Evolutionary conservation across 208 protist genomes (phyloP).

Genomic region (Crithidia acanthocephali): DNA sequence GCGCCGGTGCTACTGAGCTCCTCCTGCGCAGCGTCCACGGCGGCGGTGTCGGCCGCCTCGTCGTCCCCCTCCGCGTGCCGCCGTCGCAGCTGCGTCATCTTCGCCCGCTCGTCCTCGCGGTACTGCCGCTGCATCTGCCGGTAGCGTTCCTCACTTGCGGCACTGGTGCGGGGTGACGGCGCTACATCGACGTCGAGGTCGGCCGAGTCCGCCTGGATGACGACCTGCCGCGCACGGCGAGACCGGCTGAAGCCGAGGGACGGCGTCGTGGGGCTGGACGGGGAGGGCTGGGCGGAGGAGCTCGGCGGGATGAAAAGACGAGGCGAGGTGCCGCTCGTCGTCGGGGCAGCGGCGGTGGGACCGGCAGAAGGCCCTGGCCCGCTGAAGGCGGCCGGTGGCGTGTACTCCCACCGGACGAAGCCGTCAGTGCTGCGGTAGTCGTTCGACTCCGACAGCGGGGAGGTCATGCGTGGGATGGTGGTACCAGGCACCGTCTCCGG

Average conservation of each 20-base stretch:
- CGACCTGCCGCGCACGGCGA: conserved; percentile 17
- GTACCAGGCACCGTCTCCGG: neutral
- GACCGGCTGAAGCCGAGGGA: conserved; percentile 2
- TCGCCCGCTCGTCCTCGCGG: conserved; percentile 23
- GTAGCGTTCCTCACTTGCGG: conserved; percentile 13
- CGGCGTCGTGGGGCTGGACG: neutral
- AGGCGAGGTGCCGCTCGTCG: neutral
- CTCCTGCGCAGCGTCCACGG: neutral
- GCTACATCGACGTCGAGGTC: conserved; percentile 15
- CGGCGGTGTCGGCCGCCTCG: neutral
- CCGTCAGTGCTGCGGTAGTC: neutral
- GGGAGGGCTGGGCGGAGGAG: neutral
- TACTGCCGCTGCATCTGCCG: conserved; percentile 22
- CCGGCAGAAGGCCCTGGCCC: neutral
- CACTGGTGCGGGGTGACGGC: neutral
- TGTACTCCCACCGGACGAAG: neutral
- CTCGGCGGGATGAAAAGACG: neutral
- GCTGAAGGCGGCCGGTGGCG: neutral
- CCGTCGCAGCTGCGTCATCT: conserved; percentile 18
- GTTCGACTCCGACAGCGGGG: neutral
- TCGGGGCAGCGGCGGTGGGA: neutral
- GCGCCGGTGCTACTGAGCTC: neutral
- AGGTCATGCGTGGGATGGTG: neutral
- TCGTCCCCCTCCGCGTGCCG: neutral
- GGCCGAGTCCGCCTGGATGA: conserved; percentile 17